Evolutionary conservation across 1,139 yeast genomes (phyloP).

Genomic region (Magnusiomyces clavatus): DNA sequence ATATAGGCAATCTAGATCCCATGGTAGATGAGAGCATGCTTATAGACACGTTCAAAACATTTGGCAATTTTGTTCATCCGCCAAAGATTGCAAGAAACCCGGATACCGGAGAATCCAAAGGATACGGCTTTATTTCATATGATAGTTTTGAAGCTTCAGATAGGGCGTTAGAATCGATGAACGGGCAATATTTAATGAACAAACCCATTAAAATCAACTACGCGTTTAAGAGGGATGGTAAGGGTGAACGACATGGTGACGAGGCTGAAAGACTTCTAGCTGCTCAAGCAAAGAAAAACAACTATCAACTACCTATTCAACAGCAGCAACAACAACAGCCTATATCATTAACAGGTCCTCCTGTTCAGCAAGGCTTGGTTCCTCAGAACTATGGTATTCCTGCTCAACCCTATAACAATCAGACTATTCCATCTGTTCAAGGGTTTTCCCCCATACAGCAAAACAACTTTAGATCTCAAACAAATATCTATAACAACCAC

Average conservation of each 20-base stretch:
- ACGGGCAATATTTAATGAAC: slow-evolving; percentile 65
- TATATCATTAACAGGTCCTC: too few relatives aligned
- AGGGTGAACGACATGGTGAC: slow-evolving; percentile 68
- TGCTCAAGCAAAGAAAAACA: slow-evolving; percentile 47
- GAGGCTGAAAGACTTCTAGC: slow-evolving; percentile 68
- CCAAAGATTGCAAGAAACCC: slow-evolving; percentile 49
- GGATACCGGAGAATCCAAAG: slow-evolving; percentile 47
- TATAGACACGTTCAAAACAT: slow-evolving; percentile 53
- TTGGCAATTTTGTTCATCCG: slow-evolving; percentile 53
- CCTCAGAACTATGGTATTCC: too few relatives aligned
- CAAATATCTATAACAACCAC: too few relatives aligned
- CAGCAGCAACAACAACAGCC: slow-evolving; percentile 2
- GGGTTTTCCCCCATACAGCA: too few relatives aligned
- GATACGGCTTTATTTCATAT: slow-evolving; percentile 58
- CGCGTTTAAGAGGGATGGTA: slow-evolving; percentile 61
- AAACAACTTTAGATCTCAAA: too few relatives aligned
- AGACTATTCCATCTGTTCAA: too few relatives aligned
- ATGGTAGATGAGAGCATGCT: slow-evolving; percentile 58
- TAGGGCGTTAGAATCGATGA: slow-evolving; percentile 59
- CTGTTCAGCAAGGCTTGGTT: too few relatives aligned
- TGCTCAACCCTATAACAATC: too few relatives aligned
- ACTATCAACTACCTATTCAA: slow-evolving; percentile 17
- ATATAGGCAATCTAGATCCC: slow-evolving; percentile 64
- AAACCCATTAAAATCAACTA: slow-evolving; percentile 53
- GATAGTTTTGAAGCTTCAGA: slow-evolving; percentile 66